A percentile compares a stretch with the other conserved stretches of the same genome.
Evolutionary conservation across 108 stramenopile species (phyloP).

Genomic region (Pseudonitzschia pungens): DNA sequence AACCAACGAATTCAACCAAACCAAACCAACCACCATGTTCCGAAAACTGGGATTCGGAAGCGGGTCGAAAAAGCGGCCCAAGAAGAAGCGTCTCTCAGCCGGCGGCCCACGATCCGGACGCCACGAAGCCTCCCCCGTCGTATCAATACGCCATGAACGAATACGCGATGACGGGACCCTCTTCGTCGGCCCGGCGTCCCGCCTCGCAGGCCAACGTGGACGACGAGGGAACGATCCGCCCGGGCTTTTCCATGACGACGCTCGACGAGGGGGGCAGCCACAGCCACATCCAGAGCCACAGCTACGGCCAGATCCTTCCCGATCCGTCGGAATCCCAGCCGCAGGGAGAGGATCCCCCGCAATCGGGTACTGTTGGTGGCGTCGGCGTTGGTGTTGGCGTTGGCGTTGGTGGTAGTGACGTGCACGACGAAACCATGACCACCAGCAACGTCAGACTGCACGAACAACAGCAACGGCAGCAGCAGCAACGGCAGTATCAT

Average conservation of each 20-base stretch:
- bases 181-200: neutral
- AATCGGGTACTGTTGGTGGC: too few relatives aligned
- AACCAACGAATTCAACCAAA: neutral
- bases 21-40: neutral
- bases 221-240: conserved; percentile 32
- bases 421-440: conserved; percentile 2
- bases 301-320: neutral
- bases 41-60: neutral
- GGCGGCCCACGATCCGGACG: neutral
- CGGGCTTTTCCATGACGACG: conserved; percentile 11
- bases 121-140: conserved; percentile 18
- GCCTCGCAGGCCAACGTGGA: conserved; percentile 6
- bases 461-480: conserved; percentile 18
- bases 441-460: conserved; percentile 2
- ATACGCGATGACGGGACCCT: conserved; percentile 50
- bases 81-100: conserved; percentile 21
- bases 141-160: conserved; percentile 61
- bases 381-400: too few relatives aligned
- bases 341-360: neutral
- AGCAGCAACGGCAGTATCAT: conserved; percentile 1
- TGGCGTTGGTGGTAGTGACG: too few relatives aligned
- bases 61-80: conserved; percentile 14
- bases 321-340: neutral
- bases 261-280: too few relatives aligned
- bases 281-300: too few relatives aligned